Base-by-base conservation (phyloP, 2,329 filamentous ascomycete species). In the Aureobasidium sp. region DNA sequence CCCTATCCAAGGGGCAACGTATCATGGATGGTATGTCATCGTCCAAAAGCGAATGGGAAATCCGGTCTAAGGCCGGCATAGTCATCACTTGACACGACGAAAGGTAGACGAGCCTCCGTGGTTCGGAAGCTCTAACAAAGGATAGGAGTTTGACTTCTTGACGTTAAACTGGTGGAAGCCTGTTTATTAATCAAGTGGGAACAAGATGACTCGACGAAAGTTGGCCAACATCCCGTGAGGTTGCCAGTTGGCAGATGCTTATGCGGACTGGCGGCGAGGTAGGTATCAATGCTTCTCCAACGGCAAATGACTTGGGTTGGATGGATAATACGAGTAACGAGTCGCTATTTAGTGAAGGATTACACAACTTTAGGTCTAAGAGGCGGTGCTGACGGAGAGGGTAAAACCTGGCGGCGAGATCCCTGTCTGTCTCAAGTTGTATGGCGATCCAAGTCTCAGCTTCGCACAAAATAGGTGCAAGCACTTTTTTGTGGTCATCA, bases 391-490 rank as follows among this genome's bases (percentile, higher is more conserved):
- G 54, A 48, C 42, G 54, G 44, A 44, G 21, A 37, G 54, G 36
- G 54, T 34, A 59, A 59, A 59, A 59, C 13, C 21, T 39, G 39
- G 54, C 54, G 54, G 54, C 54, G 34, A 32, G 29, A 59, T 59
- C 54, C 53, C 42, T 59, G 54, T 59, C 54, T 59, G 54, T 59
- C 54, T 59, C 44, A 59, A 29, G 41, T 57, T 30, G 21, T n/a
- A n/a, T 36, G 53, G 42, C 27, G n/a, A 4, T 15, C 53, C 39
- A 45, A 45, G 53, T 57, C 53, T 57, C 39, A 57, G 53, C 53
- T 36, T 57, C n/a, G 41, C 15, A 55, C 39, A 25, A 34, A 15
- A 6, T 45, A 57, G 50, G 37, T 37, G 37, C n/a, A 44, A 30
- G 53, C 16, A 42, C 52, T 34, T 27, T 45, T 21, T 36, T 13